Conservation (phyloP, 164 flowering plant genomes). For the Houttuynia cordata region DNA sequence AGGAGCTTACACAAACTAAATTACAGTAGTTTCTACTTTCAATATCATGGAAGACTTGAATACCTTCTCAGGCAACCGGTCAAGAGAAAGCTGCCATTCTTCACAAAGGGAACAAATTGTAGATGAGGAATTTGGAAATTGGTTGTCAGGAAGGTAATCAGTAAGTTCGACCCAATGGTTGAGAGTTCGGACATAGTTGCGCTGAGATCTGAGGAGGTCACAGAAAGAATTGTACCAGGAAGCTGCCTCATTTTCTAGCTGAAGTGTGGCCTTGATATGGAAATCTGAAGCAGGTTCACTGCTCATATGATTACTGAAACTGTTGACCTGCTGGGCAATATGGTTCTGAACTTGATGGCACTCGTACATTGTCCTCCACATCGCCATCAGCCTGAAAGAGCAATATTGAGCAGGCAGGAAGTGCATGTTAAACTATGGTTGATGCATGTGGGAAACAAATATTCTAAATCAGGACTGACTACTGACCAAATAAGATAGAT, state of each 20-base stretch:
- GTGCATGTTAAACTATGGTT: too few relatives aligned
- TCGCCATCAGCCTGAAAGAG: conserved; percentile 49
- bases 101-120: conserved; percentile 32
- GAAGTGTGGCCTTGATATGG: conserved; percentile 56
- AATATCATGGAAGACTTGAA: neutral
- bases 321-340: conserved; percentile 53
- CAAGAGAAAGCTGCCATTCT: conserved; percentile 56
- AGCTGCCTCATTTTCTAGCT: conserved; percentile 57
- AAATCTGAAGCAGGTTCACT: conserved; percentile 47
- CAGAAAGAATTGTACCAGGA: conserved; percentile 59
- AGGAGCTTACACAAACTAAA: too few relatives aligned
- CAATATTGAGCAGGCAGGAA: neutral
- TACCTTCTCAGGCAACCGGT: conserved; percentile 63
- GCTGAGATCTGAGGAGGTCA: conserved; percentile 46
- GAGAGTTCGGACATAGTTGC: conserved; percentile 43
- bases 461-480: too few relatives aligned
- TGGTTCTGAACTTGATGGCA: conserved; percentile 66
- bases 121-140: conserved; percentile 19
- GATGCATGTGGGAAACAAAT: neutral
- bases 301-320: conserved; percentile 26
- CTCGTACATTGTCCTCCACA: conserved; percentile 80
- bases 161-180: conserved; percentile 52
- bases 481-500: too few relatives aligned
- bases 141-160: conserved; percentile 25
- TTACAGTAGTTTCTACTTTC: neutral